Percentiles rank a stretch among this genome's conserved stretches.
phyloP scores from a whole-genome alignment of 1,139 yeast species.

The Debaryomyces fabryi region DNA sequence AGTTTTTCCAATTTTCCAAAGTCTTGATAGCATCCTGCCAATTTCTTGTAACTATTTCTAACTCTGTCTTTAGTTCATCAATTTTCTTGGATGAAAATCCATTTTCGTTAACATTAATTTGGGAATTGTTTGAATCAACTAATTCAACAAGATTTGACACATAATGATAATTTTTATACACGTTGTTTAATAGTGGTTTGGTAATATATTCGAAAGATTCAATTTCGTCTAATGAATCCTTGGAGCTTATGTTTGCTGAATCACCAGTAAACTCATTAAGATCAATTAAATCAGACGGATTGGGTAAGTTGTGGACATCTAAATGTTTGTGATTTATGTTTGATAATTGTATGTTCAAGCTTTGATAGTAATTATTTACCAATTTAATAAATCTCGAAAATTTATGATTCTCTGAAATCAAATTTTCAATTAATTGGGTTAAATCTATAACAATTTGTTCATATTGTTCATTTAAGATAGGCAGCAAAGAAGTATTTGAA shows the following conservation, averaged over 20 bases:
- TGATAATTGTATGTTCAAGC: slow-evolving; percentile 27
- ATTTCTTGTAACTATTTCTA: slow-evolving; percentile 39
- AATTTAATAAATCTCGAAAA: slow-evolving; percentile 36
- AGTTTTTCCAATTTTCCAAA: slow-evolving; percentile 50
- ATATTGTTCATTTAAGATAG: slow-evolving; percentile 35
- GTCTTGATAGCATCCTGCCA: slow-evolving; percentile 51
- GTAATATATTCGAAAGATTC: slow-evolving; percentile 42
- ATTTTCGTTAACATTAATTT: slow-evolving; percentile 10
- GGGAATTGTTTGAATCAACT: slow-evolving; percentile 14
- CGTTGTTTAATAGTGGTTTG: slow-evolving; percentile 36
- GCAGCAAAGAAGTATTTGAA: slow-evolving; percentile 14
- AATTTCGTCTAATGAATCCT: slow-evolving; percentile 32
- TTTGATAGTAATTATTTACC: slow-evolving; percentile 32
- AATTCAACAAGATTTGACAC: slow-evolving; percentile 26
- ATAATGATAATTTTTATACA: slow-evolving; percentile 33
- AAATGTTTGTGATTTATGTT: slow-evolving; percentile 19
- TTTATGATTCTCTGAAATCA: slow-evolving; percentile 43
- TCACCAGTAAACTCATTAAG: slow-evolving; percentile 14
- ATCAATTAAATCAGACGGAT: slow-evolving; percentile 40
- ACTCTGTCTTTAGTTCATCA: slow-evolving; percentile 37
- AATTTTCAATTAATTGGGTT: slow-evolving; percentile 41
- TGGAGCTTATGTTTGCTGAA: slow-evolving; percentile 20
- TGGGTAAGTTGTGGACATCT: slow-evolving; percentile 23
- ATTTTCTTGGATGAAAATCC: slow-evolving; percentile 17
- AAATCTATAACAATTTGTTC: slow-evolving; percentile 42